Evolutionary conservation across 73 alveolate genomes (phyloP).

Genomic region (Halteria grandinella): DNA sequence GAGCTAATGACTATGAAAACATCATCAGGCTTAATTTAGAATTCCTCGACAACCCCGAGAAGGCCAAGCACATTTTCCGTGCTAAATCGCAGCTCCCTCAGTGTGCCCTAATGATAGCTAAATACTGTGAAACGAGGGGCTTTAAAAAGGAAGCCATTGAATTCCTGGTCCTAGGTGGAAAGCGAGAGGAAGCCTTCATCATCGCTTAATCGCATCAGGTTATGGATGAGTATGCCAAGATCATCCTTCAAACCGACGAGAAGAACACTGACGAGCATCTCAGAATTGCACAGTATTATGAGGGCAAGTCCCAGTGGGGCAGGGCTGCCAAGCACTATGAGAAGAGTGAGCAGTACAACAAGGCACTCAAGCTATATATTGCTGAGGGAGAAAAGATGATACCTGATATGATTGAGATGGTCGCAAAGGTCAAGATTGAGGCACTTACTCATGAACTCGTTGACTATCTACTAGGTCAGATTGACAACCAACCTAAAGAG

Average conservation of each 20-base stretch:
- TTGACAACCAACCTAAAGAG: slow-evolving; percentile 94
- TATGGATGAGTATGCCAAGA: slow-evolving; percentile 95
- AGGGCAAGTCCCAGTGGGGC: slow-evolving; percentile 90
- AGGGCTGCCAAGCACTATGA: slow-evolving; percentile 97
- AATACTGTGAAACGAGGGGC: slow-evolving; percentile 93
- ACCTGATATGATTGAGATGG: slow-evolving; percentile 96
- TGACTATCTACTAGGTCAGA: slow-evolving; percentile 94
- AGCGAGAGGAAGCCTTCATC: slow-evolving; percentile 96
- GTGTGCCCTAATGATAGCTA: slow-evolving; percentile 93
- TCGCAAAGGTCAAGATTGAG: slow-evolving; percentile 93
- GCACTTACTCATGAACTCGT: slow-evolving; percentile 88
- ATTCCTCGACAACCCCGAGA: slow-evolving; percentile 91
- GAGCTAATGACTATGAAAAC: slow-evolving; percentile 96
- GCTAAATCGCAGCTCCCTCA: slow-evolving; percentile 90
- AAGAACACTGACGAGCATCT: slow-evolving; percentile 92
- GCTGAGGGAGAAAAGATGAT: slow-evolving; percentile 92
- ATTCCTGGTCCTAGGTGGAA: slow-evolving; percentile 93
- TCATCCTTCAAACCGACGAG: slow-evolving; percentile 84
- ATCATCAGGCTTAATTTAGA: slow-evolving; percentile 93
- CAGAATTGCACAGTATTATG: slow-evolving; percentile 93
- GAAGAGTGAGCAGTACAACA: slow-evolving; percentile 90
- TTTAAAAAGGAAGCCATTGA: slow-evolving; percentile 94
- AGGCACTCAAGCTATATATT: slow-evolving; percentile 92
- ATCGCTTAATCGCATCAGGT: slow-evolving; percentile 92
- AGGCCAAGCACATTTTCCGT: slow-evolving; percentile 91